Evolutionary conservation across 257 asterid species (phyloP).

Genomic region (Nicotiana tabacum): DNA sequence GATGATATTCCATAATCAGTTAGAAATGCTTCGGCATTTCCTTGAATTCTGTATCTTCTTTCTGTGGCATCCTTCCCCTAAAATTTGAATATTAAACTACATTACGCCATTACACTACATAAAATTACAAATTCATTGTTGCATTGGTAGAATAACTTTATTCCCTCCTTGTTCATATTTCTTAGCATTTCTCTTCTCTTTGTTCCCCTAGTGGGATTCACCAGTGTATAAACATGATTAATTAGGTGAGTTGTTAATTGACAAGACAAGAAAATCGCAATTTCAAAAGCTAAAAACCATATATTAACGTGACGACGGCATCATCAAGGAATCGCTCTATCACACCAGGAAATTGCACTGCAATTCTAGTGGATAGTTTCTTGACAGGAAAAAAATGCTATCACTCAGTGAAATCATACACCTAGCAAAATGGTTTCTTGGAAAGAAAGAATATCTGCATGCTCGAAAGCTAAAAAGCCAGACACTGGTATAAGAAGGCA

Average conservation of each 20-base stretch:
- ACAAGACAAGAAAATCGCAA: not conserved
- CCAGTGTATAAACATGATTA: not conserved
- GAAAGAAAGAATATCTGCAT: not conserved
- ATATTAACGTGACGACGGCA: not conserved
- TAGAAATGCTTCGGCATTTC: conserved; percentile 57
- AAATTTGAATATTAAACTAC: not conserved
- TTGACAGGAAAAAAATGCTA: not conserved
- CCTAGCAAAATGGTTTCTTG: not conserved
- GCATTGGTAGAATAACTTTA: not conserved
- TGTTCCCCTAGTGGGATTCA: not conserved
- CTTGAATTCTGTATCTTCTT: conserved; percentile 46
- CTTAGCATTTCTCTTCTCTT: not conserved
- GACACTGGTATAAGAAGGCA: not conserved
- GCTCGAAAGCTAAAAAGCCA: not conserved
- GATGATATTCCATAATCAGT: conserved; percentile 54
- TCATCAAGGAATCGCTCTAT: not conserved
- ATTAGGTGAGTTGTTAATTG: not conserved
- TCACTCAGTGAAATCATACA: not conserved
- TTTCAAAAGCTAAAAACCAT: not conserved
- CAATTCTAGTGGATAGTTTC: not conserved
- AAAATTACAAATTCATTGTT: not conserved
- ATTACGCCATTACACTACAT: not conserved
- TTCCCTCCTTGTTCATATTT: not conserved
- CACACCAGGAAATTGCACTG: not conserved
- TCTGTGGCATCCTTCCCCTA: conserved; percentile 34